phyloP scores from a whole-genome alignment of 352 stramenopile genomes.

The Phytophthora megakarya region DNA sequence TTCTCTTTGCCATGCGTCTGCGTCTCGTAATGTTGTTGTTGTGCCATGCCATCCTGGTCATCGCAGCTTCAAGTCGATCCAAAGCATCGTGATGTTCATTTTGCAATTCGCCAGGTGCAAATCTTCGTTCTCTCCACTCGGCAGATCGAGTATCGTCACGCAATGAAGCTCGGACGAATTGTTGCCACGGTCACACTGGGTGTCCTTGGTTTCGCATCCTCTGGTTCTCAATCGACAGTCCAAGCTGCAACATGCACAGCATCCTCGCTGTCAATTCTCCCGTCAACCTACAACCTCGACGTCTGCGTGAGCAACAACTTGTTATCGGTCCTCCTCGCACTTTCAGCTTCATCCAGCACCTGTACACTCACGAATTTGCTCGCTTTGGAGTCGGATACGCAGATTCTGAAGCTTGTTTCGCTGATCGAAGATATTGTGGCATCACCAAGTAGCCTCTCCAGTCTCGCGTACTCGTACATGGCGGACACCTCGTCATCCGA shows the following conservation, averaged over 20 bases:
- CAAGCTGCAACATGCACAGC: slow-evolving; percentile 30
- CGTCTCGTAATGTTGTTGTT: slow-evolving; percentile 5
- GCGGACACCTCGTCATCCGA: slow-evolving; percentile 32
- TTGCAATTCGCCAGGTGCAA: slow-evolving; percentile 19
- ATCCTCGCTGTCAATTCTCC: slow-evolving; percentile 36
- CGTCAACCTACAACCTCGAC: slow-evolving; percentile 43
- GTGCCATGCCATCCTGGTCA: slow-evolving; percentile 14
- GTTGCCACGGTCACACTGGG: slow-evolving; percentile 14
- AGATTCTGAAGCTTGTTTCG: slow-evolving; percentile 33
- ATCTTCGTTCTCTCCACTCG: slow-evolving; percentile 7
- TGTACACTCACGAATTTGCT: slow-evolving; percentile 42
- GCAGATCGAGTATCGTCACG: slow-evolving; percentile 2
- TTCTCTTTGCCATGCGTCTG: slow-evolving; percentile 31
- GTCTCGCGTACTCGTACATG: slow-evolving; percentile 52
- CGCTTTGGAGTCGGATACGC: slow-evolving; percentile 31
- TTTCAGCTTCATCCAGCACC: slow-evolving; percentile 29
- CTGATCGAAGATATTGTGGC: slow-evolving; percentile 39
- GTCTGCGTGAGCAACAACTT: slow-evolving; percentile 54
- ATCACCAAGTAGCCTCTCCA: slow-evolving; percentile 40
- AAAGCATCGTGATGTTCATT: slow-evolving; percentile 7
- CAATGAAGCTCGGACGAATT: slow-evolving; percentile 34
- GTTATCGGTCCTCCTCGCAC: slow-evolving; percentile 29
- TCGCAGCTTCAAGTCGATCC: neutral
- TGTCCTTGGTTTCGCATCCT: slow-evolving; percentile 14
- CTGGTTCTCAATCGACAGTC: slow-evolving; percentile 1